Evolutionary conservation across 106 monocot genomes (phyloP).

Genomic region (Amphibolis antarctica): DNA sequence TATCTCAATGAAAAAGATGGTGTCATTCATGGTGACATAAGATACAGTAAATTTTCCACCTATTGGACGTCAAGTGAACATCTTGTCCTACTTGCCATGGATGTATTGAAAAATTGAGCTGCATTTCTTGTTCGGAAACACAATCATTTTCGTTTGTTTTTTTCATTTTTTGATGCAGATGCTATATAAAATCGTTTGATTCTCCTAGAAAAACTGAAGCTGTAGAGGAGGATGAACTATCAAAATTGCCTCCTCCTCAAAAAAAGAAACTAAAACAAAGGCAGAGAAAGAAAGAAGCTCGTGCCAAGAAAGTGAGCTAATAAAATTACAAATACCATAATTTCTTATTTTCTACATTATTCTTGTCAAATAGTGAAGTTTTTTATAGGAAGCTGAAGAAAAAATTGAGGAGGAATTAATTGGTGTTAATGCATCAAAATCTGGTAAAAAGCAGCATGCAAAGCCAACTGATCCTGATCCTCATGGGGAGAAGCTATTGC

Average conservation of each 20-base stretch:
- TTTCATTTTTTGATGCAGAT: conserved; percentile 38
- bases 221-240: conserved; percentile 64
- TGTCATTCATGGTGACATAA: not conserved
- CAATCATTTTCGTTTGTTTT: not conserved
- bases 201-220: conserved; percentile 54
- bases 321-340: not conserved
- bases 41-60: not conserved
- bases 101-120: not conserved
- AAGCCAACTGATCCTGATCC: conserved; percentile 89
- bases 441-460: conserved; percentile 52
- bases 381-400: conserved; percentile 78
- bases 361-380: not conserved
- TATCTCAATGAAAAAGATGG: not conserved
- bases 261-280: conserved; percentile 92
- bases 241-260: conserved; percentile 65
- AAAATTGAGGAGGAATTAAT: conserved; percentile 51
- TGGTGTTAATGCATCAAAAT: conserved; percentile 39
- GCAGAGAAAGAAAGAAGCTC: conserved; percentile 93
- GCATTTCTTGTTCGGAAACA: not conserved
- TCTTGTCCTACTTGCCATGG: not conserved
- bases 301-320: conserved; percentile 62
- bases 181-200: conserved; percentile 83
- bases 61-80: not conserved
- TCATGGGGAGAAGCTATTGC: conserved; percentile 81
- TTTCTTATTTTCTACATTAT: not conserved